Conservation (phyloP, 306 rosid species). For the Datisca glomerata region DNA sequence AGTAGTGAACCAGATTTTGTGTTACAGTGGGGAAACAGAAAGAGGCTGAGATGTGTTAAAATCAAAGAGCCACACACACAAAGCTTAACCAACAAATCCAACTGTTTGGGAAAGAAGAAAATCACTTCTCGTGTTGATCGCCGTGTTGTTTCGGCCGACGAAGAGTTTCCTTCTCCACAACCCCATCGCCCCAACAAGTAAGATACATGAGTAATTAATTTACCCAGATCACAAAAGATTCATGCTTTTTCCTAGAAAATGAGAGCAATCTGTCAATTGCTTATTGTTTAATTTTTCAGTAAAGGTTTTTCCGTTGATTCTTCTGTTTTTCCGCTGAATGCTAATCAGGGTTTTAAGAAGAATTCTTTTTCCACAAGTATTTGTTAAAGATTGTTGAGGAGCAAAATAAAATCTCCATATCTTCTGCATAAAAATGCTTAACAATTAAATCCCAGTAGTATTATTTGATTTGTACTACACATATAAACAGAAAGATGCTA, state of each 20-base stretch:
- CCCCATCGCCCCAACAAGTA: constrained; percentile 30
- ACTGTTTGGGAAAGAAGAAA: constrained; percentile 29
- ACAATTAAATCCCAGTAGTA: too few species aligned
- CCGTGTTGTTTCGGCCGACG: constrained; percentile 15
- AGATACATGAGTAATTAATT: constrained; percentile 8
- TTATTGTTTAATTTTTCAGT: too few species aligned
- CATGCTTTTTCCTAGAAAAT: not conserved
- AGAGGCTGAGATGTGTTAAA: constrained; percentile 39
- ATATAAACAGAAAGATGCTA: too few species aligned
- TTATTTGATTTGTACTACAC: too few species aligned
- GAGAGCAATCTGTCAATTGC: too few species aligned
- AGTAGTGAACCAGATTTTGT: constrained; percentile 33
- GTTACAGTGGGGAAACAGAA: constrained; percentile 48
- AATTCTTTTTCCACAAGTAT: too few species aligned
- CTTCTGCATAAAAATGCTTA: too few species aligned
- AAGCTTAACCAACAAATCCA: constrained; percentile 13
- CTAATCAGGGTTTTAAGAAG: too few species aligned
- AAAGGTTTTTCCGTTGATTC: not conserved
- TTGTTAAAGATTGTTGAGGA: too few species aligned
- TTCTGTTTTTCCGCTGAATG: not conserved
- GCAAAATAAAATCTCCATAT: too few species aligned
- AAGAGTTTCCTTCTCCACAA: constrained; percentile 20
- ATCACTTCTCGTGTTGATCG: constrained; percentile 20
- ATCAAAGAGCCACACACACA: constrained; percentile 24
- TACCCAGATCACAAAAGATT: not conserved